phyloP scores from a whole-genome alignment of 768 basidiomycete genomes.

The Rubroboletus pulcherrimus region DNA sequence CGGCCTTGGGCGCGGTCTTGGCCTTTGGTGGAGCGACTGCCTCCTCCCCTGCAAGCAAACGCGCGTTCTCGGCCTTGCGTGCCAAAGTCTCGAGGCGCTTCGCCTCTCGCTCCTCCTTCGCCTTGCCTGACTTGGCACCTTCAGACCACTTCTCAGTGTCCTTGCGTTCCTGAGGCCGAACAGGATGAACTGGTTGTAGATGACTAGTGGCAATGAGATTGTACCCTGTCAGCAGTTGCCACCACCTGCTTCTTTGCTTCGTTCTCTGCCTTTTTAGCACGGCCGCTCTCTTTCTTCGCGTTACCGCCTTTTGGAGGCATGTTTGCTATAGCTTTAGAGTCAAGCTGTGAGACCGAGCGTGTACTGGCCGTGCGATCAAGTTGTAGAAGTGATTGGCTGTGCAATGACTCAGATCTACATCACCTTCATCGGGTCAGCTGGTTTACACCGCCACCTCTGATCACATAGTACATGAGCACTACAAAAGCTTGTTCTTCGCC shows the following conservation, averaged over 20 bases:
- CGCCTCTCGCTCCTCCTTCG: slow-evolving; percentile 71
- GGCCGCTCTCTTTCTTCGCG: slow-evolving; percentile 87
- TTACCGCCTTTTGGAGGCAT: slow-evolving; percentile 91
- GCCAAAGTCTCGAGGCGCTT: slow-evolving; percentile 78
- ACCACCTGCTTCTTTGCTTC: slow-evolving; percentile 74
- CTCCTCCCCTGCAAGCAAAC: slow-evolving; percentile 88
- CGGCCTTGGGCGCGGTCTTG: slow-evolving; percentile 63
- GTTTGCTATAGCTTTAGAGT: background rate
- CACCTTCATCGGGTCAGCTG: slow-evolving; percentile 11
- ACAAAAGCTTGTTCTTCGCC: slow-evolving; percentile 2
- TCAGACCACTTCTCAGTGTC: slow-evolving; percentile 69
- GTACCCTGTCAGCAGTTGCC: slow-evolving; percentile 57
- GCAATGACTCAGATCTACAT: slow-evolving; percentile 21
- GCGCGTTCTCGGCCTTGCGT: slow-evolving; percentile 83
- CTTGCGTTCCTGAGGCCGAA: slow-evolving; percentile 54
- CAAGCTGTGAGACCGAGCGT: slow-evolving; percentile 4
- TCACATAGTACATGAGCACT: background rate
- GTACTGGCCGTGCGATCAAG: background rate
- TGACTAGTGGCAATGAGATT: slow-evolving; percentile 5
- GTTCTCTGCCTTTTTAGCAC: slow-evolving; percentile 90
- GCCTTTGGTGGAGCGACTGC: slow-evolving; percentile 51
- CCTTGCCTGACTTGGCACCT: slow-evolving; percentile 62
- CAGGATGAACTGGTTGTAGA: slow-evolving; percentile 2
- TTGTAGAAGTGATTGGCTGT: slow-evolving; percentile 5
- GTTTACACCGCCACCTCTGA: slow-evolving; percentile 25